Conservation (phyloP, 23 red algal genomes). For the Gracilariopsis chorda region DNA sequence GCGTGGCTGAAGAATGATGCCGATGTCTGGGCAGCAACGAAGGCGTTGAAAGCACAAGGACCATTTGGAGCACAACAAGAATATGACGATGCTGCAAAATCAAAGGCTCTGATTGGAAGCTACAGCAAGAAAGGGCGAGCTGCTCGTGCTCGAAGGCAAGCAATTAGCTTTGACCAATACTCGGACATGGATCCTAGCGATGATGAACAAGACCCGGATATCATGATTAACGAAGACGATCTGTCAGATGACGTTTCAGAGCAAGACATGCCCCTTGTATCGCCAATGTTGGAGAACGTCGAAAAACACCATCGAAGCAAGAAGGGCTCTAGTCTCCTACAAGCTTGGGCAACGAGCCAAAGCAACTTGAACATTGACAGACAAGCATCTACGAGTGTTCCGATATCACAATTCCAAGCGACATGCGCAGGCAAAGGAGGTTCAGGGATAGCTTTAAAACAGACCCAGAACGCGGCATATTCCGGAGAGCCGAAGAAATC, state of each 20-base stretch:
- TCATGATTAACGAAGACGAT: neutral
- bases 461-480: too few species aligned
- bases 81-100: slow-evolving; percentile 34
- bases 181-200: slow-evolving; percentile 8
- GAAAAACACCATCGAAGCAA: too few species aligned
- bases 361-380: too few species aligned
- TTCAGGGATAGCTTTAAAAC: too few species aligned
- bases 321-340: neutral
- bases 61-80: neutral
- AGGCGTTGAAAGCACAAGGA: neutral
- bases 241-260: slow-evolving; percentile 18
- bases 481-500: too few species aligned
- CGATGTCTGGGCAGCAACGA: slow-evolving; percentile 25
- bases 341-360: neutral
- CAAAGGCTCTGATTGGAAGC: slow-evolving; percentile 3
- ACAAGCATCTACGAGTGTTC: too few species aligned
- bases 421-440: too few species aligned
- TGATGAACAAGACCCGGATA: slow-evolving; percentile 17
- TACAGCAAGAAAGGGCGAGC: slow-evolving; percentile 35
- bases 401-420: too few species aligned
- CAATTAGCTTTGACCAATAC: neutral
- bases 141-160: slow-evolving; percentile 12
- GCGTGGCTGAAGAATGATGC: slow-evolving; percentile 36
- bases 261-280: neutral
- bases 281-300: neutral